Conservation (phyloP, 192 early-diverging fungal species). For the Phlyctochytrium arcticum region DNA sequence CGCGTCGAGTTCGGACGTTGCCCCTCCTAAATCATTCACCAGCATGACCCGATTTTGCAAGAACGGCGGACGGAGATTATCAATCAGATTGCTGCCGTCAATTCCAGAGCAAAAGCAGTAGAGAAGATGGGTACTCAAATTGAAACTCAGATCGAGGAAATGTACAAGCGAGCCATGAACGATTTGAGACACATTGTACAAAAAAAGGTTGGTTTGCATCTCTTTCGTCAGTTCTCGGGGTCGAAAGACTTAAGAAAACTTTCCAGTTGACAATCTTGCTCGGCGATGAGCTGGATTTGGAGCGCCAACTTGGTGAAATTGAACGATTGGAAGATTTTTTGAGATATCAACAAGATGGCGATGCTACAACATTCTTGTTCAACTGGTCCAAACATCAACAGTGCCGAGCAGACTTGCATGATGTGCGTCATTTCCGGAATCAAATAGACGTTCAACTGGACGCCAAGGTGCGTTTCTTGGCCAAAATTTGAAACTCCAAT, state of each 20-base stretch:
- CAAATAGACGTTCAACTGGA: conserved; percentile 57
- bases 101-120: conserved; percentile 53
- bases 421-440: conserved; percentile 52
- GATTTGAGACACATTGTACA: conserved; percentile 43
- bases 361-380: conserved; percentile 55
- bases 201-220: conserved; percentile 31
- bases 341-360: conserved; percentile 51
- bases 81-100: conserved; percentile 47
- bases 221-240: not conserved
- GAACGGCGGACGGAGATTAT: conserved; percentile 44
- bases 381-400: conserved; percentile 51
- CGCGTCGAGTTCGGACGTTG: no score
- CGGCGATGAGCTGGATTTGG: conserved; percentile 56
- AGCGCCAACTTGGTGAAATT: conserved; percentile 52
- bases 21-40: no score
- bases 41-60: conserved; percentile 50
- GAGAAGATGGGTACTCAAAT: conserved; percentile 46
- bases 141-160: conserved; percentile 48
- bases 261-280: conserved; percentile 45
- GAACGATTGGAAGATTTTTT: conserved; percentile 55
- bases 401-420: conserved; percentile 46
- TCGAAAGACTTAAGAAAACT: no score
- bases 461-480: conserved; percentile 37
- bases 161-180: conserved; percentile 44
- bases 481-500: no score